phyloP scores from a whole-genome alignment of 169 alveolate genomes.

The Plasmodium cynomolgi region DNA sequence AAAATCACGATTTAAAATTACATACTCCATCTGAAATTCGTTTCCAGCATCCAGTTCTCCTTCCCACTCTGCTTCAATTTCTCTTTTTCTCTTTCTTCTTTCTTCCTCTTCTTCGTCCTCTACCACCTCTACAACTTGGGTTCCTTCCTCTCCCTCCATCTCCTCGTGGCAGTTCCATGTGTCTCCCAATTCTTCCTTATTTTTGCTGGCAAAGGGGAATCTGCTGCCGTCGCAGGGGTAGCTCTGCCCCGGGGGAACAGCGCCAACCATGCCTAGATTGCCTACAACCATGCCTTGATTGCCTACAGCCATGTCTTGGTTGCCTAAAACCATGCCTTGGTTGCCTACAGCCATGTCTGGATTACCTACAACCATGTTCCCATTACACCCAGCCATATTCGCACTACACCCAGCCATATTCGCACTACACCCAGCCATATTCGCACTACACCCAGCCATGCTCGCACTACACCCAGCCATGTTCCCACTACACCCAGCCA shows the following conservation, averaged over 20 bases:
- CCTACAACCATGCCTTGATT: background rate
- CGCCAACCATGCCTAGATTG: background rate
- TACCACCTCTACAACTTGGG: background rate
- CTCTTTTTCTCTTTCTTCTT: background rate
- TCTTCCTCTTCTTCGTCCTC: background rate
- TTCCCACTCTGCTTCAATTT: background rate
- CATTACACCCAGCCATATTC: no score
- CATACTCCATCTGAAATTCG: background rate
- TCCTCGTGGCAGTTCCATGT: background rate
- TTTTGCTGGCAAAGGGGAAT: background rate
- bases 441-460: background rate
- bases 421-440: background rate
- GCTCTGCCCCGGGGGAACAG: background rate
- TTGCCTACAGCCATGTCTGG: no score
- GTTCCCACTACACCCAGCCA: background rate
- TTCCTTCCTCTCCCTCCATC: background rate
- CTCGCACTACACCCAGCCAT: background rate
- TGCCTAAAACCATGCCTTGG: no score
- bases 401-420: no score
- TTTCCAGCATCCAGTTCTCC: background rate
- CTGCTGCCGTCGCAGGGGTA: background rate
- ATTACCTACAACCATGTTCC: no score
- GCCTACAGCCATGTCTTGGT: no score
- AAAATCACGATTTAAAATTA: constrained; percentile 7
- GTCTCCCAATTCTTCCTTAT: background rate